Evolutionary conservation across 331 rosid genomes (phyloP).

Genomic region (Erythrophleum ivorense): DNA sequence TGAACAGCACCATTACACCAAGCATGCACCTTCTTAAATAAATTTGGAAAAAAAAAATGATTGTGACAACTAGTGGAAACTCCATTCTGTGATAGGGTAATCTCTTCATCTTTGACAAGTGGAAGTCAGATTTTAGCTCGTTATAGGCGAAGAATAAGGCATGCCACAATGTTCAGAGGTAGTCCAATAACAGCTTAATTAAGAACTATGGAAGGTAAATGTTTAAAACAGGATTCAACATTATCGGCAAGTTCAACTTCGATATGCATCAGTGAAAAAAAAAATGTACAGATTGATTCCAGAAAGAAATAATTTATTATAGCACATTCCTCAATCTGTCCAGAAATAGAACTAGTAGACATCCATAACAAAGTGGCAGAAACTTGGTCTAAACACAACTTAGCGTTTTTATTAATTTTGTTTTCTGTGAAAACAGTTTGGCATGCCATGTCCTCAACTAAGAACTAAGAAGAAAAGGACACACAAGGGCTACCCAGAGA

Average conservation of each 20-base stretch:
- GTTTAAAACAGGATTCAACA: neutral
- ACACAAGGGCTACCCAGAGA: constrained; percentile 14
- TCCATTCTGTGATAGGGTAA: constrained; percentile 5
- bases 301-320: constrained; percentile 3
- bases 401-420: constrained; percentile 16
- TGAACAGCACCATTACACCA: constrained; percentile 24
- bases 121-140: neutral
- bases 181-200: constrained; percentile 1
- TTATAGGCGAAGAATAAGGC: constrained; percentile 24
- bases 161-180: constrained; percentile 23
- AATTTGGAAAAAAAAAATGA: constrained; percentile 10
- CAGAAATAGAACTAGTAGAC: constrained; percentile 10
- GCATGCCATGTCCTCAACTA: constrained; percentile 10
- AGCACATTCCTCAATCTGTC: constrained; percentile 12
- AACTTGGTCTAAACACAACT: neutral
- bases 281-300: neutral
- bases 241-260: neutral
- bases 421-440: neutral
- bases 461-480: constrained; percentile 32
- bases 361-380: neutral
- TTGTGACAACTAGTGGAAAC: neutral
- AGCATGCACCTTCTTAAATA: constrained; percentile 29
- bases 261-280: neutral
- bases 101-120: neutral
- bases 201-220: neutral